Conservation (phyloP, 169 alveolate species). For the Plasmodium gaboni region DNA sequence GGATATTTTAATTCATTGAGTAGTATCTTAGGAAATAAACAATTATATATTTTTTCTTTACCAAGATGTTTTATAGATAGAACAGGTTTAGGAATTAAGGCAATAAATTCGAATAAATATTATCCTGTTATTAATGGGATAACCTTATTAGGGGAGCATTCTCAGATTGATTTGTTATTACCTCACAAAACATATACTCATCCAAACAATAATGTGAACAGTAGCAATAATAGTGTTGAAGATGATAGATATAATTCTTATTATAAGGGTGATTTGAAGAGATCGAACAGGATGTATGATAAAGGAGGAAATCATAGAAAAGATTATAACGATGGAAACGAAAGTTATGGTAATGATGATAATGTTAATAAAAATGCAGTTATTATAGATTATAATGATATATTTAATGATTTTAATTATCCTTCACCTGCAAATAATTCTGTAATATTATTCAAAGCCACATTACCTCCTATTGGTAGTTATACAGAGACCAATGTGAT, state of each 20-base stretch:
- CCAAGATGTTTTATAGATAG: slow-evolving; percentile 90
- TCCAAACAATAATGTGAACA: background rate
- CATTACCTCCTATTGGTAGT: slow-evolving; percentile 88
- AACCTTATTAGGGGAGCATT: slow-evolving; percentile 78
- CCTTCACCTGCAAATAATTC: slow-evolving; percentile 38
- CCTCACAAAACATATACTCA: slow-evolving; percentile 46
- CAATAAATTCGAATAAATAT: slow-evolving; percentile 80
- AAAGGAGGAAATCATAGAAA: background rate
- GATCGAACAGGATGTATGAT: background rate
- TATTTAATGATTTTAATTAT: slow-evolving; percentile 60
- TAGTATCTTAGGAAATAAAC: slow-evolving; percentile 75
- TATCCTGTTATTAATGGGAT: slow-evolving; percentile 84
- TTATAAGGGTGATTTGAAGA: background rate
- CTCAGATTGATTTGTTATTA: slow-evolving; percentile 72
- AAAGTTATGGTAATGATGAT: background rate
- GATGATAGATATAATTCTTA: background rate
- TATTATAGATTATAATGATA: slow-evolving; percentile 28
- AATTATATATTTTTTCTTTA: slow-evolving; percentile 81
- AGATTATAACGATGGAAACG: slow-evolving; percentile 7
- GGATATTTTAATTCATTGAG: slow-evolving; percentile 75
- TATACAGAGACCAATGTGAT: slow-evolving; percentile 83
- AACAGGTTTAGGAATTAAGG: slow-evolving; percentile 88
- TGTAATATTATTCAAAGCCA: slow-evolving; percentile 75
- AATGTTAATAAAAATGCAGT: background rate
- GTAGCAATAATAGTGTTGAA: background rate